Evolutionary conservation across 495 filamentous ascomycete genomes (phyloP).

Genomic region (Rhypophila decipiens): DNA sequence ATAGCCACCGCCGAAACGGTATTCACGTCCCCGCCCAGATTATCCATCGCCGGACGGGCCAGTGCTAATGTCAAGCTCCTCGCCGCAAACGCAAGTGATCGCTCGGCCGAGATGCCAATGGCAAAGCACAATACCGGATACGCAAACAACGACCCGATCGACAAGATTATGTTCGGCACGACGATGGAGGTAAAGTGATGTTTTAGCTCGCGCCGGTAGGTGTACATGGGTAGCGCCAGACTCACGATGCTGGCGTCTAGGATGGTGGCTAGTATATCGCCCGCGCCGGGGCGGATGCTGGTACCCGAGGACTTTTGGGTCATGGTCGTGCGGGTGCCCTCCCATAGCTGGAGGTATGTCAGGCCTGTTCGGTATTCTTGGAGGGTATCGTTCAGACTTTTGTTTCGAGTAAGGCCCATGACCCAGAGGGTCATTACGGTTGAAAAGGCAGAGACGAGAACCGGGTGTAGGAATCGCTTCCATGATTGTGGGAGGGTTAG

Average conservation of each 20-base stretch:
- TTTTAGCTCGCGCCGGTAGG: slow-evolving; percentile 42
- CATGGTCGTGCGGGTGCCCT: slow-evolving; percentile 3
- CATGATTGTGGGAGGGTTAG: slow-evolving; percentile 37
- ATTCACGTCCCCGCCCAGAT: slow-evolving; percentile 47
- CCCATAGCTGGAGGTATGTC: slow-evolving; percentile 41
- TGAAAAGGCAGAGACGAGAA: slow-evolving; percentile 40
- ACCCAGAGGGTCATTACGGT: slow-evolving; percentile 41
- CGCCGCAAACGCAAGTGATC: slow-evolving; percentile 44
- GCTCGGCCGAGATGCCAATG: slow-evolving; percentile 37
- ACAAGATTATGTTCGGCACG: slow-evolving; percentile 39
- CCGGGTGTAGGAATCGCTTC: slow-evolving; percentile 44
- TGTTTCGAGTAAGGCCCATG: slow-evolving; percentile 32
- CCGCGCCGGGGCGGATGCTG: slow-evolving; percentile 36
- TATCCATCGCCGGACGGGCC: slow-evolving; percentile 40
- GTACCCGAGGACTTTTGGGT: not conserved
- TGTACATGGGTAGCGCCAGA: slow-evolving; percentile 49
- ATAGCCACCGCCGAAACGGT: slow-evolving; percentile 46
- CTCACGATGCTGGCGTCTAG: slow-evolving; percentile 49
- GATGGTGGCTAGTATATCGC: slow-evolving; percentile 41
- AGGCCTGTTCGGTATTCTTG: slow-evolving; percentile 37
- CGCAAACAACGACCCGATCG: slow-evolving; percentile 41
- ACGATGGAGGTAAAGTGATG: slow-evolving; percentile 43
- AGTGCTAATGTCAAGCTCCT: slow-evolving; percentile 49
- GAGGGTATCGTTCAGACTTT: slow-evolving; percentile 27
- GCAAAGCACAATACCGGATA: slow-evolving; percentile 44